phyloP scores from a whole-genome alignment of 1,139 yeast species.

The Scheffersomyces cryptocercus region DNA sequence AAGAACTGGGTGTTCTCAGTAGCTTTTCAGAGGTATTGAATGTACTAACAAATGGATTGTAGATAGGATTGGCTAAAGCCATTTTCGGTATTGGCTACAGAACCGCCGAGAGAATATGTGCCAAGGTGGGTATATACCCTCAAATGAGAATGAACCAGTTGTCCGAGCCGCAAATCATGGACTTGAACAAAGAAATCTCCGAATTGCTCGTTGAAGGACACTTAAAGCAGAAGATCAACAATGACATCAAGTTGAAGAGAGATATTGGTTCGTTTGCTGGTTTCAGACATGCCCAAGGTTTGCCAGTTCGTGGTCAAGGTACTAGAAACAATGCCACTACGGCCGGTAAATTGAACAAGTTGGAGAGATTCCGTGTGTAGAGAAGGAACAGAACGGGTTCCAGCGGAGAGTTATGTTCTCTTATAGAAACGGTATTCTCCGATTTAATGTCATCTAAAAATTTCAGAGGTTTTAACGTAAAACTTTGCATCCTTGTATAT shows the following conservation, averaged over 20 bases:
- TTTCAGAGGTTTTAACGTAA: background rate
- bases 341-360: slow-evolving; percentile 80
- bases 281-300: slow-evolving; percentile 81
- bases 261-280: slow-evolving; percentile 86
- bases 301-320: slow-evolving; percentile 93
- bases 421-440: no score
- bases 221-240: slow-evolving; percentile 73
- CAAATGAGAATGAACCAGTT: slow-evolving; percentile 93
- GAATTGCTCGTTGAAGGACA: slow-evolving; percentile 84
- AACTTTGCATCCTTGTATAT: slow-evolving; percentile 1
- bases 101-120: slow-evolving; percentile 78
- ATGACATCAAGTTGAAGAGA: slow-evolving; percentile 79
- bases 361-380: slow-evolving; percentile 55
- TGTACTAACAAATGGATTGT: slow-evolving; percentile 8
- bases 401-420: no score
- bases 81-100: slow-evolving; percentile 83
- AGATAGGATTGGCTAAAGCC: slow-evolving; percentile 76
- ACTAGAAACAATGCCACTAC: slow-evolving; percentile 90
- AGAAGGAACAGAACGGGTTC: background rate
- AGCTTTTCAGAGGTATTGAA: no score
- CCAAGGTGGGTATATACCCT: slow-evolving; percentile 89
- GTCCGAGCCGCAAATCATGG: slow-evolving; percentile 82
- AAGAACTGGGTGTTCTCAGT: no score
- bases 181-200: slow-evolving; percentile 83
- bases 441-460: no score